Percentiles rank a stretch among this genome's conserved stretches.
These are phyloP conservation scores for Candida stauntonica DNA, from an alignment of 805 yeast species.

Conservation along the genomic window DNA sequence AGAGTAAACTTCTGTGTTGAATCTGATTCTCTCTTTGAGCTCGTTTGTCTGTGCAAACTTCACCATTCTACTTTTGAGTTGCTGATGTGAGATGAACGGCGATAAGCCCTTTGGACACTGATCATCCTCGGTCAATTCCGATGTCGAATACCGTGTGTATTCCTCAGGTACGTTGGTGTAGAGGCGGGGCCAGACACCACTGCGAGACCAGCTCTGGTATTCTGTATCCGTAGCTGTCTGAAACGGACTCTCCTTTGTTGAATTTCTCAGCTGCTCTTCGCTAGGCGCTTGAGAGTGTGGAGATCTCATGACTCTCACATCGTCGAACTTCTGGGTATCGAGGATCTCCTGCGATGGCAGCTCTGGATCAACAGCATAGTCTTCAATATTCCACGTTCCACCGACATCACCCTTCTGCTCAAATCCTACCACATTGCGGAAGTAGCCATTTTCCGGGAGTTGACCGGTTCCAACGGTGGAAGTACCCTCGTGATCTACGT, in stretches of 20 bases:
- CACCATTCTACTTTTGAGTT: conserved; percentile 28
- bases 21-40: conserved; percentile 32
- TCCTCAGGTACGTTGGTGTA: conserved; percentile 38
- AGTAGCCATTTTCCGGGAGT: conserved; percentile 15
- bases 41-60: conserved; percentile 28
- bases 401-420: conserved; percentile 41
- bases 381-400: conserved; percentile 40
- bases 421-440: conserved; percentile 37
- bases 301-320: conserved; percentile 30
- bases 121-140: conserved; percentile 21
- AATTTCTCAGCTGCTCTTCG: conserved; percentile 16
- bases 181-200: conserved; percentile 33
- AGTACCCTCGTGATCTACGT: conserved; percentile 27
- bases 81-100: conserved; percentile 37
- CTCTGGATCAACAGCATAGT: conserved; percentile 20
- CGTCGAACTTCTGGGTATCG: conserved; percentile 31
- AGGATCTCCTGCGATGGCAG: conserved; percentile 29
- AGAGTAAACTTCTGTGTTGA: conserved; percentile 37
- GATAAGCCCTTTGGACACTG: conserved; percentile 20
- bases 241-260: conserved; percentile 20
- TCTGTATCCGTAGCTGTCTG: conserved; percentile 26
- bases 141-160: conserved; percentile 35
- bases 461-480: conserved; percentile 14
- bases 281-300: conserved; percentile 13
- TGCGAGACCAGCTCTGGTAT: conserved; percentile 34